Conservation (phyloP, 441 rosid genomes). For the Adansonia rubrostipa region DNA sequence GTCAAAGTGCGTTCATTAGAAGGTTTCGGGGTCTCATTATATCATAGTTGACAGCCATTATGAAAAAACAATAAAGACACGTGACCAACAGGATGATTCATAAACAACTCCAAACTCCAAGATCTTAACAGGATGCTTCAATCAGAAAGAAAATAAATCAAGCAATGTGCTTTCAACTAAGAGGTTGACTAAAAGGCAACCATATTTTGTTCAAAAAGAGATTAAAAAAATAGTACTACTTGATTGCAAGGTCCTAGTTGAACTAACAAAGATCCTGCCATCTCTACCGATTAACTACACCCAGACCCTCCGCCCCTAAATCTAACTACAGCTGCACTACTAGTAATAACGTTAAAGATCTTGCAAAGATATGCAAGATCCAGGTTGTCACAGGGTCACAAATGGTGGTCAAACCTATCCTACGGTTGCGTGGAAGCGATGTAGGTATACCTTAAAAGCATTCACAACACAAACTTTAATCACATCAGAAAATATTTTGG, state of each 20-base stretch:
- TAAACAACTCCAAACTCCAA: neutral
- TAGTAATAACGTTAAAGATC: neutral
- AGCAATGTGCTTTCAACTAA: neutral
- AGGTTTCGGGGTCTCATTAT: neutral
- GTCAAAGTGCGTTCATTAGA: neutral
- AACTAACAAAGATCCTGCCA: neutral
- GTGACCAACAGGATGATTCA: no score
- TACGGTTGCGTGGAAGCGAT: neutral
- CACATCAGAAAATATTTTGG: neutral
- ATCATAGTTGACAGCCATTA: neutral
- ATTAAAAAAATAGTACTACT: neutral
- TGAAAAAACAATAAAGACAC: neutral
- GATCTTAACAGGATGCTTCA: neutral
- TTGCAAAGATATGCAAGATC: neutral
- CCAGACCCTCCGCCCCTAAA: neutral
- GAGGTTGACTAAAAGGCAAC: neutral
- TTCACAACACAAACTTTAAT: constrained; percentile 1
- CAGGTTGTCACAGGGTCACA: neutral
- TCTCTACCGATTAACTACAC: neutral
- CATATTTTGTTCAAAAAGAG: neutral
- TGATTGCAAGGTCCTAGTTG: neutral
- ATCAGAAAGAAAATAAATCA: neutral
- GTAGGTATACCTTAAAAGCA: neutral
- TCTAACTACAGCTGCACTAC: neutral
- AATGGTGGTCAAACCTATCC: neutral